Percentiles rank a stretch among this genome's conserved stretches.
phyloP scores from a whole-genome alignment of 768 basidiomycete species.

The Candolleomyces efflorescens region DNA sequence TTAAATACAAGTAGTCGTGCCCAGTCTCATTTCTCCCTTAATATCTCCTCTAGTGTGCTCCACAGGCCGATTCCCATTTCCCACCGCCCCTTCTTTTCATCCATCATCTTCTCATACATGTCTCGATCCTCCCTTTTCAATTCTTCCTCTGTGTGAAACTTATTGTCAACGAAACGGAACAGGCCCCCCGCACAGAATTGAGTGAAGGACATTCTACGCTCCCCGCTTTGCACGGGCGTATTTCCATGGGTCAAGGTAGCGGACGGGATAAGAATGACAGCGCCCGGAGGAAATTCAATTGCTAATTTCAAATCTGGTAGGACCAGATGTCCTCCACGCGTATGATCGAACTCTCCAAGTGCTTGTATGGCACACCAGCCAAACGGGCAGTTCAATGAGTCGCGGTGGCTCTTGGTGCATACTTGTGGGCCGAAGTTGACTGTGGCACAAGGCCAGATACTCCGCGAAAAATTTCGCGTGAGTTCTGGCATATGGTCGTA shows the following conservation, averaged over 20 bases:
- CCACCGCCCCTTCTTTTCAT: neutral
- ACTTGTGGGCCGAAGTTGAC: constrained; percentile 5
- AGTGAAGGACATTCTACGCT: neutral
- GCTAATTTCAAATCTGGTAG: neutral
- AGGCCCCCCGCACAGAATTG: neutral
- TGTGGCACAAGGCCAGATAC: neutral
- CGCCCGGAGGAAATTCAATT: neutral
- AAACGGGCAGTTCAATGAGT: neutral
- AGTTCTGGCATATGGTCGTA: neutral
- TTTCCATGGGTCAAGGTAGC: neutral
- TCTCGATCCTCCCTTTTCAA: neutral
- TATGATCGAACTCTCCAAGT: neutral
- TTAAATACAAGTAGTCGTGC: too few species aligned
- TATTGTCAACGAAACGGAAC: constrained; percentile 1
- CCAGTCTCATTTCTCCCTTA: too few species aligned
- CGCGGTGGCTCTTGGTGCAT: neutral
- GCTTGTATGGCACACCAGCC: constrained; percentile 2
- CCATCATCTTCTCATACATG: neutral
- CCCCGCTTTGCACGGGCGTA: neutral
- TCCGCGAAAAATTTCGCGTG: neutral
- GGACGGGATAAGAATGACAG: neutral
- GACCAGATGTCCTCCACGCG: neutral
- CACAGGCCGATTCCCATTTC: neutral
- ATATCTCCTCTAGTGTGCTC: too few species aligned
- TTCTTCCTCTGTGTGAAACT: neutral